These are phyloP conservation scores for Microstroma glucosiphilum DNA, from an alignment of 1,284 basidiomycete genomes.

Conservation along the genomic window DNA sequence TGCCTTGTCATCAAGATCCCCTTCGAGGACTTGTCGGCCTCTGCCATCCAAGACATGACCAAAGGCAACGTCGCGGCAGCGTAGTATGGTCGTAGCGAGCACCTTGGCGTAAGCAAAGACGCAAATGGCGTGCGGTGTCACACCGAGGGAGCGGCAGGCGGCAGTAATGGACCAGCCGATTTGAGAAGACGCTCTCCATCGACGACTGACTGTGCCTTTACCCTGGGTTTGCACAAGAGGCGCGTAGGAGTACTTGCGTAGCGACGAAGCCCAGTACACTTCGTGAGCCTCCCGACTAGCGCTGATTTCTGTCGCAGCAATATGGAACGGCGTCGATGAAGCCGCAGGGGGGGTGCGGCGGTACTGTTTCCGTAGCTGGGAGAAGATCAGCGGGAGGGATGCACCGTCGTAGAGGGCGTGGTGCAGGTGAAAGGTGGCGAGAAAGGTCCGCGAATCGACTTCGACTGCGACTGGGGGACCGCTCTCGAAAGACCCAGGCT, in stretches of 20 bases:
- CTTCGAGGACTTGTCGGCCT: slow-evolving; percentile 12
- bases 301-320: slow-evolving; percentile 23
- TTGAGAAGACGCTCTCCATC: neutral
- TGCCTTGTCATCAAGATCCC: slow-evolving; percentile 26
- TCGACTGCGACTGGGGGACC: neutral
- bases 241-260: slow-evolving; percentile 19
- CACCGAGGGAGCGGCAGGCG: slow-evolving; percentile 2
- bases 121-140: slow-evolving; percentile 9
- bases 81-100: slow-evolving; percentile 23
- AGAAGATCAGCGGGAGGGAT: slow-evolving; percentile 31
- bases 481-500: no score
- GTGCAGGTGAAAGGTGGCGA: slow-evolving; percentile 20
- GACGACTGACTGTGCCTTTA: neutral
- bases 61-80: slow-evolving; percentile 34
- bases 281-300: slow-evolving; percentile 21
- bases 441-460: neutral
- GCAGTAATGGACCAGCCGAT: neutral
- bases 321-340: slow-evolving; percentile 21
- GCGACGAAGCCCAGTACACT: slow-evolving; percentile 24
- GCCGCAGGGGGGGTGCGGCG: neutral
- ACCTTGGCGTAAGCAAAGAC: slow-evolving; percentile 31
- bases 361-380: neutral
- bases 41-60: slow-evolving; percentile 36
- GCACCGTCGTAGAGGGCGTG: slow-evolving; percentile 38
- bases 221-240: neutral